These are phyloP conservation scores for Cyberlindnera nakhonratchasimensis DNA, from an alignment of 805 yeast species.

Conservation along the genomic window DNA sequence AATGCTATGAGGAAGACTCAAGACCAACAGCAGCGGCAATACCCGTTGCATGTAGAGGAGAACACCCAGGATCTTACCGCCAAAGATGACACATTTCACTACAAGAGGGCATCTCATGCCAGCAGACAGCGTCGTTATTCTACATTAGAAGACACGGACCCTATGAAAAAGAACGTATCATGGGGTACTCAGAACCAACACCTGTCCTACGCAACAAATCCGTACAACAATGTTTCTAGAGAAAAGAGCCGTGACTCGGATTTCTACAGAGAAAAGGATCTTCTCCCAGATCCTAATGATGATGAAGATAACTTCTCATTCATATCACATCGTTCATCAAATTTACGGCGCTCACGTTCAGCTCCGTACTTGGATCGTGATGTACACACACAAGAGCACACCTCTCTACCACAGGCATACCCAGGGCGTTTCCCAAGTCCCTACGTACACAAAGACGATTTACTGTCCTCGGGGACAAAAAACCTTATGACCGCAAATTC, in stretches of 20 bases:
- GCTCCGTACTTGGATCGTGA: conserved; percentile 7
- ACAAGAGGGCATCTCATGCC: conserved; percentile 5
- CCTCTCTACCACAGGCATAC: conserved; percentile 17
- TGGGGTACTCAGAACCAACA: conserved; percentile 5
- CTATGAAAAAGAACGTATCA: conserved; percentile 4
- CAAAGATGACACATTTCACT: conserved; percentile 19
- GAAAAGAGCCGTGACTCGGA: neutral
- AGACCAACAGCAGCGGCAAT: conserved; percentile 1
- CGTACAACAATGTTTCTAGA: neutral
- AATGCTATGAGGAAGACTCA: conserved; percentile 12
- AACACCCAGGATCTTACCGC: conserved; percentile 7
- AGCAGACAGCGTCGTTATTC: neutral
- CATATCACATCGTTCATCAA: conserved; percentile 3
- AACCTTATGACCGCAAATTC: conserved; percentile 21
- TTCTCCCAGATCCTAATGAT: conserved; percentile 18
- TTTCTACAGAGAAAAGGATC: conserved; percentile 20
- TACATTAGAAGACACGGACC: conserved; percentile 6
- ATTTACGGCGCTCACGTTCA: conserved; percentile 12
- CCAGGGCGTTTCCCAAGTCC: conserved; percentile 29
- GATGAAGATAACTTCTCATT: conserved; percentile 11
- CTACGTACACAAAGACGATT: conserved; percentile 14
- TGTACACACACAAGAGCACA: neutral
- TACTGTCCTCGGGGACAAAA: conserved; percentile 18
- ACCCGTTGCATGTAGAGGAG: neutral
- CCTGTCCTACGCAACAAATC: neutral